Evolutionary conservation across 805 yeast genomes (phyloP).

Genomic region (Candida piceae): DNA sequence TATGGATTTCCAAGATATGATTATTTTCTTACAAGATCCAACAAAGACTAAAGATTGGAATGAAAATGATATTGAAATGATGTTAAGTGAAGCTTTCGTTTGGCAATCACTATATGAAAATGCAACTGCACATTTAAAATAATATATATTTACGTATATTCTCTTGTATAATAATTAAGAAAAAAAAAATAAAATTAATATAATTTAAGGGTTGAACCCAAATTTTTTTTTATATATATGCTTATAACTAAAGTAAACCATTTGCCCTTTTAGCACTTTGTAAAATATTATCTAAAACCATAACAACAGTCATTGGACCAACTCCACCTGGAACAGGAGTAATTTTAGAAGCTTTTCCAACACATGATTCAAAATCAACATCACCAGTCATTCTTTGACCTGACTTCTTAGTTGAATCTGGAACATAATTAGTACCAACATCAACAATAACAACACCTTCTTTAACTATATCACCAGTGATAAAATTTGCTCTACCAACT

Average conservation of each 20-base stretch:
- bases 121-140: conserved; percentile 79
- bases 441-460: conserved; percentile 82
- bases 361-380: conserved; percentile 73
- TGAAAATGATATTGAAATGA: conserved; percentile 84
- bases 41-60: conserved; percentile 78
- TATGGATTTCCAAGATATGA: conserved; percentile 92
- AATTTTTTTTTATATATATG: too few relatives aligned
- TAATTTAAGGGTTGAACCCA: too few relatives aligned
- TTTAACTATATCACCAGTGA: conserved; percentile 86
- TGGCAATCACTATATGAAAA: conserved; percentile 93
- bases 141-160: neutral
- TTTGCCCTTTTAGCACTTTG: conserved; percentile 53
- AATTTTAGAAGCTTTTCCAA: conserved; percentile 57
- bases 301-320: conserved; percentile 98
- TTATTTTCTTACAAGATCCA: conserved; percentile 84
- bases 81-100: conserved; percentile 91
- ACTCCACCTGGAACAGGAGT: conserved; percentile 99
- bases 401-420: conserved; percentile 66
- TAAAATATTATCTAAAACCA: conserved; percentile 81
- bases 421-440: conserved; percentile 89
- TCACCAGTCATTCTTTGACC: conserved; percentile 92
- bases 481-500: conserved; percentile 79
- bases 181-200: too few relatives aligned
- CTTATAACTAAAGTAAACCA: conserved; percentile 14
- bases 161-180: neutral